Base-by-base conservation (phyloP, 108 stramenopile species). In the Fragilariopsis cylindrus region DNA sequence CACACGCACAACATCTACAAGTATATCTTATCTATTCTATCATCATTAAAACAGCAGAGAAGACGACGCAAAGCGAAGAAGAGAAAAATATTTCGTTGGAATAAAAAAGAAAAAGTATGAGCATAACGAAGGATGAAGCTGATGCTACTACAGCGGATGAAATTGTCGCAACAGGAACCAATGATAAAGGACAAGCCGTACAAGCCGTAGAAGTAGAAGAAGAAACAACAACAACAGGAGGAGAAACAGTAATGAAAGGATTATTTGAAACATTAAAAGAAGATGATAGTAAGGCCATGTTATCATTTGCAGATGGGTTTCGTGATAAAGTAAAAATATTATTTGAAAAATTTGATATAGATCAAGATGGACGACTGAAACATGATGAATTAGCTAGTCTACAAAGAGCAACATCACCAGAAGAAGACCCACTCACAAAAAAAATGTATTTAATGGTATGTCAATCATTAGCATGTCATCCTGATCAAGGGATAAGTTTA, bases 401-500 rank as follows among this genome's bases (percentile, higher is more conserved):
- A 4, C 86, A 87, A 43, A 30, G 40, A 39, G 73, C 73, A 2
- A 87, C 86, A 7, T 41, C 5, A 21, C 6, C 43, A 16, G 76
- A 70, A 12, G 86, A 74, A 4, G 71, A 43, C 1, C 58, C 63
- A 8, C 57, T 87, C 73, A 66, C 70, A 18, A 63, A 74, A 63
- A 70, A 81, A 6, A 82, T 83, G 74, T 87, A 84, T 65, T 65
- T 76, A 15, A 76, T 77, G 72, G 83, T 80, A 2, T 87, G 86
- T 71, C 57, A 57, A 47, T 71, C 69, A 1, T 52, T 87, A 48
- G 75, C 76, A 63, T 84, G 82, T 60, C 70, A 73, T 60, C 86
- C 86, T 0, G 50, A 66, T 41, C 72, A 67, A 40, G 86, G 86
- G 0, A 60, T 87, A 21, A 48, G 68, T 5, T 43, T 87, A 67